Evolutionary conservation across 2,329 filamentous ascomycete species (phyloP), one percentile per base, ranked within the genome.

Genomic region (Alternaria brassicicola): DNA sequence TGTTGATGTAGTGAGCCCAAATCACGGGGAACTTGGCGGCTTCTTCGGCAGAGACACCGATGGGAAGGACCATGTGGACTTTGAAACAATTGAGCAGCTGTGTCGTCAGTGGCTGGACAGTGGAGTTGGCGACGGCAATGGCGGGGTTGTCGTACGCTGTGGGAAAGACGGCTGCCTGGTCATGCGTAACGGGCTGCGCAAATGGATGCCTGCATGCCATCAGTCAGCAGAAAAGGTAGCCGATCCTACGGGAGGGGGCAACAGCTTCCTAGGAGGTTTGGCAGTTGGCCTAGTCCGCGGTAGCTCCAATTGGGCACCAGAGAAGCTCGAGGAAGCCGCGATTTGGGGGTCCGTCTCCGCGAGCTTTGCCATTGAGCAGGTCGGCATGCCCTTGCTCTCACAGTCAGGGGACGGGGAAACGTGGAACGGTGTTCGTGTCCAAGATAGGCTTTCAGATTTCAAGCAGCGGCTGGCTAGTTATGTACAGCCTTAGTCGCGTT

Each of bases 231-330:
- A 72, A 0, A 85, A 81, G 57, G 92, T 97, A 1, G 80, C 95
- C n/a, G 95, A 98, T 76, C 93, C 94, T 0, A 98, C 95, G 0
- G 95, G 95, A 9, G 95, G 93, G 19, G 95, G 95, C 0, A 99
- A 99, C 77, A 89, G 90, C 0, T 98, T 97, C 69, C 81, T 97
- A 8, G 86, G 87, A 21, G 86, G 85, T 2, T 71, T 89, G 57
- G 81, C 84, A 6, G 80, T 88, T 21, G 85, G 83, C 1, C 74
- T 88, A 63, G 79, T 84, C 19, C 80, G 82, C 57, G 67, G 72
- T 25, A 78, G 77, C 89, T 65, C 88, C 82, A 30, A 79, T 41
- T 52, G 63, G 15, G 67, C 69, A 10, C 39, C 73, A n/a, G 57
- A 64, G 13, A 68, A 76, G 63, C 81, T 91, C 38, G 86, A 88